Evolutionary conservation across 1,139 yeast genomes (phyloP), one percentile per base, ranked within the genome.

Genomic region (Petasospora rhodanensis): DNA sequence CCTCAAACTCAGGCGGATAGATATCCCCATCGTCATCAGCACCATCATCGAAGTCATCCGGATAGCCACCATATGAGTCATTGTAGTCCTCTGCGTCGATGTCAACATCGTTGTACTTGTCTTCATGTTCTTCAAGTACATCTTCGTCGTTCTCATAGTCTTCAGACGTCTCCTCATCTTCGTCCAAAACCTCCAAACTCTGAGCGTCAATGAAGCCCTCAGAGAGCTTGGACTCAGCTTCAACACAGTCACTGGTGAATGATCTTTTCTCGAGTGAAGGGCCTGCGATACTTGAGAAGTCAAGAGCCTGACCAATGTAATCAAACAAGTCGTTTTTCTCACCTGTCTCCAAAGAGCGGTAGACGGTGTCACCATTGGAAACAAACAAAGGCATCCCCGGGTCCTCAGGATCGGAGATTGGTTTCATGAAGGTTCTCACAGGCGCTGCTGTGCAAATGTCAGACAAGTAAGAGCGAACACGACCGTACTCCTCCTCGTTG

Each of bases 251-350:
- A 18, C 14, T 15, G 5, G 24, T 15, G 15, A 16, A 18, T 12
- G 31, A 31, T 18, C 26, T 7, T 14, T 22, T 33, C 23, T 26
- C n/a, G n/a, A n/a, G n/a, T 14, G 20, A 13, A 13, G 19, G 18
- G 9, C 6, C 21, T 10, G n/a, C 16, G 24, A 15, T 11, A 11
- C 21, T 12, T 5, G 15, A 22, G 23, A 46, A 31, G 21, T 42
- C 43, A 28, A 49, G 29, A 1, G 37, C 28, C 5, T 28, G 18
- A 5, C 47, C 38, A 12, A 48, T 17, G 10, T 31, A 18, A 17
- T 29, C 32, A 22, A 39, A 47, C 13, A 49, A 34, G 4, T 23
- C 25, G 2, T 28, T 39, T 17, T 41, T 43, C 31, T 49, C 54
- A 2, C 27, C 35, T 4, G 22, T 23, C 6, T 35, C 27, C 29